These are phyloP conservation scores for Serendipita indica DNA, from an alignment of 768 basidiomycete species.

Conservation along the genomic window DNA sequence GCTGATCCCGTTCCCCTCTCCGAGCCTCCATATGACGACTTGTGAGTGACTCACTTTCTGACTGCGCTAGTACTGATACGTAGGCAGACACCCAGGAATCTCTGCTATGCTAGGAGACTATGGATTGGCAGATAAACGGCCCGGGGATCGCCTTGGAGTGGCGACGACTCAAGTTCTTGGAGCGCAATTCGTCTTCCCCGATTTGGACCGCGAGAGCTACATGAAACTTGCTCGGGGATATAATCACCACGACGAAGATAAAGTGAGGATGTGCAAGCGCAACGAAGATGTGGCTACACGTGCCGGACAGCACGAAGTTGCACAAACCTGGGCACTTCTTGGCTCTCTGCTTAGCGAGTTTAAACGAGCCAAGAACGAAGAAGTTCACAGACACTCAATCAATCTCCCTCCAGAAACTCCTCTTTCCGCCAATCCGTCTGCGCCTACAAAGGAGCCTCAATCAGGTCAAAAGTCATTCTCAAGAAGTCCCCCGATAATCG, in stretches of 20 bases:
- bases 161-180: background rate
- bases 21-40: conserved; percentile 10
- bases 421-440: background rate
- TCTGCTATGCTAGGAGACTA: background rate
- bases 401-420: background rate
- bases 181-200: background rate
- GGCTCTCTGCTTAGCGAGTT: conserved; percentile 40
- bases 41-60: background rate
- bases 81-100: conserved; percentile 3
- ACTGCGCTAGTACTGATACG: background rate
- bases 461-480: background rate
- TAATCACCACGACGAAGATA: background rate
- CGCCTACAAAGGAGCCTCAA: background rate
- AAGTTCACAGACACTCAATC: background rate
- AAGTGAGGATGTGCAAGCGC: conserved; percentile 30
- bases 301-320: conserved; percentile 38
- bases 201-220: background rate
- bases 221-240: conserved; percentile 16
- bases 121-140: conserved; percentile 7
- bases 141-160: background rate
- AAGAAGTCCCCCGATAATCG: background rate
- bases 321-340: conserved; percentile 55
- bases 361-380: background rate
- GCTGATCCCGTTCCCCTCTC: background rate
- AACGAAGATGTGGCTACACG: conserved; percentile 57